Base-by-base conservation (phyloP, 1,284 basidiomycete genomes). In the Ceratobasidium sp. region DNA sequence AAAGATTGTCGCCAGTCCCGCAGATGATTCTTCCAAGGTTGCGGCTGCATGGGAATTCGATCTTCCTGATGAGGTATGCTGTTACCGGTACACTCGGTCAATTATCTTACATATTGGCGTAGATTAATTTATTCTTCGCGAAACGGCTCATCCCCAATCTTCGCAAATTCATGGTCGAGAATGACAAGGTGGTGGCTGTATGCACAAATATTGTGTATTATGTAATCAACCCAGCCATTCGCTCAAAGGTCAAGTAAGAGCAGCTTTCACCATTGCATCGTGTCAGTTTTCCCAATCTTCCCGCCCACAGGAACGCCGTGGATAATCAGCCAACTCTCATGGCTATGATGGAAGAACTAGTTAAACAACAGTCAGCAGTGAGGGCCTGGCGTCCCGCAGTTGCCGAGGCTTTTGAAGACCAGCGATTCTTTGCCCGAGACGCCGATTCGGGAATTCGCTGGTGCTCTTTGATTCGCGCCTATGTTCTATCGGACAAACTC, bases 201-300 rank as follows among this genome's bases (percentile, higher is more conserved):
- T 96, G 93, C 77, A 88, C 84, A 43, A 94, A 92, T 74, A 87
- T 98, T 32, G 84, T 93, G 7, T 93, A 96, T 75, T 94, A 93
- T 76, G 86, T 98, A 50, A 82, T 98, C 35, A 86, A 84, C 35
- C 94, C 97, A 0, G 87, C 89, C 0, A 79, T 95, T 43, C 62
- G 62, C 38, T 52, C 62, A 78, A 91, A 91, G 76, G 85, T 86
- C 25, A 89, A 88, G 74, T 77, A 54, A 87, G 84, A 91, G 91
- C 71, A 67, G 80, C 73, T 49, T n/a, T 42, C 43, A 15, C 38
- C 54, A 40, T 31, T n/a, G 22, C 4, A 54, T 13, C 4, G 43
- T 45, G 5, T 54, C 43, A 42, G 20, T 17, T 62, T 20, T 56
- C 50, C 42, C 60, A 62, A 57, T 31, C 50, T 54, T 25, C 17